phyloP scores from a whole-genome alignment of 2,329 filamentous ascomycete genomes.

The Tolypocladium pustulatum region DNA sequence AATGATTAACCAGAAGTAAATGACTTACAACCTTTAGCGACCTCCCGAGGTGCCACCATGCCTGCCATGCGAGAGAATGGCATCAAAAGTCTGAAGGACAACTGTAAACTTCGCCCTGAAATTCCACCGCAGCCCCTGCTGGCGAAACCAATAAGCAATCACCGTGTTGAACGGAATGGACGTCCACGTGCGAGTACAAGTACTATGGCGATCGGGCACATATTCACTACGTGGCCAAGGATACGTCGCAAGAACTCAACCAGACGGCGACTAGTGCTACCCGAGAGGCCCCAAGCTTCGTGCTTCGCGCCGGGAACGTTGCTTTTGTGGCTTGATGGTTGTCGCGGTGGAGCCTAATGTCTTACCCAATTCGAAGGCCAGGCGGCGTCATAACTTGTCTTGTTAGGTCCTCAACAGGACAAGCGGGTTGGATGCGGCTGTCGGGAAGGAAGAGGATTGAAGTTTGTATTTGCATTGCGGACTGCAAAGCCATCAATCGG shows the following conservation, averaged over 20 bases:
- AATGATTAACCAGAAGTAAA: no score
- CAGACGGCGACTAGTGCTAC: conserved; percentile 49
- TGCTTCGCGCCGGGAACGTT: neutral
- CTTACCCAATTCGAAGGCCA: neutral
- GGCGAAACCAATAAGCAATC: conserved; percentile 95
- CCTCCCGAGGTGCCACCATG: conserved; percentile 86
- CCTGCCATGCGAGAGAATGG: conserved; percentile 81
- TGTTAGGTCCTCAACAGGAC: neutral
- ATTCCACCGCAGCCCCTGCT: conserved; percentile 97
- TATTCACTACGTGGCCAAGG: conserved; percentile 89
- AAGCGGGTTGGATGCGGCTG: neutral
- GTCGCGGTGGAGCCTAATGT: neutral
- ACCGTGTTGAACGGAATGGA: conserved; percentile 86
- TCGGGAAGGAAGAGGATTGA: neutral
- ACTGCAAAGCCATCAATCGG: no score
- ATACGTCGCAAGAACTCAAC: conserved; percentile 58
- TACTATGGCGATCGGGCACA: conserved; percentile 98
- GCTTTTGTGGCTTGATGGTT: neutral
- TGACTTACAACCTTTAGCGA: conserved; percentile 44
- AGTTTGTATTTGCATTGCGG: no score
- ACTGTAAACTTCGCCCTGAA: conserved; percentile 85
- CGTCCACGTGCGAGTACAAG: conserved; percentile 98
- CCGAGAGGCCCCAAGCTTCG: conserved; percentile 55
- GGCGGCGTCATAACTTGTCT: neutral
- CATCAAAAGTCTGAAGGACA: conserved; percentile 71